Evolutionary conservation across 2,329 filamentous ascomycete species (phyloP).

Genomic region (Fusarium stilboides): DNA sequence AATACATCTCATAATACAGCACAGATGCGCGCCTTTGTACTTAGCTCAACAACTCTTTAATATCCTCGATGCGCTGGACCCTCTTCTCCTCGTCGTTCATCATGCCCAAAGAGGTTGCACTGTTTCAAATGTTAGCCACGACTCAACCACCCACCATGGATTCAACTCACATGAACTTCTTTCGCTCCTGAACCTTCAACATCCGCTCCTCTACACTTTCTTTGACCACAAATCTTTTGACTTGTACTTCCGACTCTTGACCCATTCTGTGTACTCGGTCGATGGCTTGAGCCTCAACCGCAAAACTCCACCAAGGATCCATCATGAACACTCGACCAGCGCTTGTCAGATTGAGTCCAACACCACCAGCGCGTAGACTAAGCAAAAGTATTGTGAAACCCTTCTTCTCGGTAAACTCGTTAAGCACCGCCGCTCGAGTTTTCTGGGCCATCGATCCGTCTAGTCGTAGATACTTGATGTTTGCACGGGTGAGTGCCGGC

Average conservation of each 20-base stretch:
- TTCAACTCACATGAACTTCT: conserved; percentile 89
- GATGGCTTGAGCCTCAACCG: conserved; percentile 96
- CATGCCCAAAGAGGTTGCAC: conserved; percentile 94
- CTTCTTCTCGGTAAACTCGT: conserved; percentile 74
- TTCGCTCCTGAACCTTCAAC: conserved; percentile 92
- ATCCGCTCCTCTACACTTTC: conserved; percentile 96
- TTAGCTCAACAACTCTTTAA: conserved; percentile 86
- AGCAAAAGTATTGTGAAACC: conserved; percentile 84
- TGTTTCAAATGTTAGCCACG: conserved; percentile 55
- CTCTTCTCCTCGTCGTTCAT: conserved; percentile 96
- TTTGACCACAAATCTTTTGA: conserved; percentile 90
- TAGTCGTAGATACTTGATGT: conserved; percentile 86
- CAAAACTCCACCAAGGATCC: conserved; percentile 99
- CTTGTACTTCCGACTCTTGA: conserved; percentile 86
- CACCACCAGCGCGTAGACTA: conserved; percentile 89
- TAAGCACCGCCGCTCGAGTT: conserved; percentile 82
- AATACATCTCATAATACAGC: conserved; percentile 1
- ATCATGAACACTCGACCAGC: conserved; percentile 97
- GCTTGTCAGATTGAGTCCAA: conserved; percentile 91
- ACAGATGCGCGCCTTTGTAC: background rate
- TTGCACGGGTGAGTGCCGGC: conserved; percentile 79
- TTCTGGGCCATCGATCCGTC: conserved; percentile 94
- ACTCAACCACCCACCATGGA: background rate
- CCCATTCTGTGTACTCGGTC: conserved; percentile 98
- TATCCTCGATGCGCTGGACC: conserved; percentile 90